phyloP scores from a whole-genome alignment of 768 basidiomycete species.

The Podaxis sp. region DNA sequence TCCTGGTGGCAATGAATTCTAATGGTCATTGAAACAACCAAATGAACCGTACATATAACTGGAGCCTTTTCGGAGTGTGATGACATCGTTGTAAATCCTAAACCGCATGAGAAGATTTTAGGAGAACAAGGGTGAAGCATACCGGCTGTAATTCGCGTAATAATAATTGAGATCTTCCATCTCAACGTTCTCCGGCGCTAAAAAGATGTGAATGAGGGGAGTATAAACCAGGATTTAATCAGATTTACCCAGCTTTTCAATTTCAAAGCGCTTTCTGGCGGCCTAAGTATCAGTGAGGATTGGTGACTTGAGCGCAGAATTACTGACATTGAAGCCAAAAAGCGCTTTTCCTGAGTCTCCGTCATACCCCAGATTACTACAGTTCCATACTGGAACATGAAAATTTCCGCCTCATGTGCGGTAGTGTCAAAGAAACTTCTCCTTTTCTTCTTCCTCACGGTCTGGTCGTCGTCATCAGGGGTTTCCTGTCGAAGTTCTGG shows the following conservation, averaged over 20 bases:
- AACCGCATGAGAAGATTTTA: slow-evolving; percentile 3
- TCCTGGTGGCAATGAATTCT: slow-evolving; percentile 50
- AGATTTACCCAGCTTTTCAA: slow-evolving; percentile 73
- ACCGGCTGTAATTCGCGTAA: slow-evolving; percentile 96
- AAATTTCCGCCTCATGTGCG: slow-evolving; percentile 80
- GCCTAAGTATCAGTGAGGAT: slow-evolving; percentile 17
- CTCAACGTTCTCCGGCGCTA: slow-evolving; percentile 85
- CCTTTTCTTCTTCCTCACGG: slow-evolving; percentile 46
- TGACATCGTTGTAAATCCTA: slow-evolving; percentile 97
- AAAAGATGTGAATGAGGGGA: slow-evolving; percentile 10
- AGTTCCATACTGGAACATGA: slow-evolving; percentile 91
- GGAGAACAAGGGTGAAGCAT: slow-evolving; percentile 19
- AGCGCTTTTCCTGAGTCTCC: slow-evolving; percentile 86
- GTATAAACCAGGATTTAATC: slow-evolving; percentile 2
- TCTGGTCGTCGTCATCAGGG: slow-evolving; percentile 27
- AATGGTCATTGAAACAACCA: slow-evolving; percentile 15
- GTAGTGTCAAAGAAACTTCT: slow-evolving; percentile 63
- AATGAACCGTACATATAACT: slow-evolving; percentile 78
- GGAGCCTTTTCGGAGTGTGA: slow-evolving; percentile 90
- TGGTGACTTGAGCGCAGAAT: slow-evolving; percentile 2
- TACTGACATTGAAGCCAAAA: slow-evolving; percentile 85
- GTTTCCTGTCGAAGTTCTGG: slow-evolving; percentile 56
- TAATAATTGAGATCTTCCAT: slow-evolving; percentile 98
- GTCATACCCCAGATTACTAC: slow-evolving; percentile 99
- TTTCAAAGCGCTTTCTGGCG: slow-evolving; percentile 87